Evolutionary conservation across 257 asterid genomes (phyloP).

Genomic region (Ehretia macrophylla): DNA sequence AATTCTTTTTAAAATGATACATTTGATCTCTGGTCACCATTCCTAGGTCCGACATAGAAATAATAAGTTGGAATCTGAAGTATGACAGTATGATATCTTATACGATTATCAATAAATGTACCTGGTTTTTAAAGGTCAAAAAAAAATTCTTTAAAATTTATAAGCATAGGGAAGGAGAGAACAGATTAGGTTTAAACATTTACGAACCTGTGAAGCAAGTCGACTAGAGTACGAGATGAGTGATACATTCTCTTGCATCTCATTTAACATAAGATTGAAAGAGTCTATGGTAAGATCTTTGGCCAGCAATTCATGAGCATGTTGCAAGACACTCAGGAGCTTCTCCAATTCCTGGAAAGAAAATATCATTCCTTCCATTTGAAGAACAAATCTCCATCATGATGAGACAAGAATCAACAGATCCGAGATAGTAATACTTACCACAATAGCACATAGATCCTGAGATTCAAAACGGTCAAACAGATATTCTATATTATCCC

Average conservation of each 20-base stretch:
- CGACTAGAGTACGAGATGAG: conserved; percentile 96
- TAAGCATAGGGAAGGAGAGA: neutral
- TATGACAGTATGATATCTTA: too few species aligned
- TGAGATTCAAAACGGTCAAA: conserved; percentile 93
- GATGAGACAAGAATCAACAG: neutral
- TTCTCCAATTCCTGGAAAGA: conserved; percentile 82
- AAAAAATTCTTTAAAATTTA: too few species aligned
- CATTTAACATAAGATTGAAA: conserved; percentile 72
- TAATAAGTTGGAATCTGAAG: too few species aligned
- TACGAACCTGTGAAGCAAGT: conserved; percentile 87
- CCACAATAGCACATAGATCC: conserved; percentile 92
- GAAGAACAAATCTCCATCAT: conserved; percentile 9
- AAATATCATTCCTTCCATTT: conserved; percentile 15
- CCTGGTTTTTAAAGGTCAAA: too few species aligned
- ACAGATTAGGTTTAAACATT: neutral
- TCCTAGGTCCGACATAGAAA: too few species aligned
- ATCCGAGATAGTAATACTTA: conserved; percentile 28
- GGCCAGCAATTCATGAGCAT: conserved; percentile 75
- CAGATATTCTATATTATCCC: conserved; percentile 89
- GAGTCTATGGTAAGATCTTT: conserved; percentile 82
- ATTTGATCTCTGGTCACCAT: too few species aligned
- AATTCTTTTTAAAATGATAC: too few species aligned
- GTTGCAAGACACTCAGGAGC: conserved; percentile 72
- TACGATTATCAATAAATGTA: too few species aligned
- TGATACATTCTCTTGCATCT: conserved; percentile 96